Conservation (phyloP, 1,284 basidiomycete genomes). For the Cystobasidium slooffiae region DNA sequence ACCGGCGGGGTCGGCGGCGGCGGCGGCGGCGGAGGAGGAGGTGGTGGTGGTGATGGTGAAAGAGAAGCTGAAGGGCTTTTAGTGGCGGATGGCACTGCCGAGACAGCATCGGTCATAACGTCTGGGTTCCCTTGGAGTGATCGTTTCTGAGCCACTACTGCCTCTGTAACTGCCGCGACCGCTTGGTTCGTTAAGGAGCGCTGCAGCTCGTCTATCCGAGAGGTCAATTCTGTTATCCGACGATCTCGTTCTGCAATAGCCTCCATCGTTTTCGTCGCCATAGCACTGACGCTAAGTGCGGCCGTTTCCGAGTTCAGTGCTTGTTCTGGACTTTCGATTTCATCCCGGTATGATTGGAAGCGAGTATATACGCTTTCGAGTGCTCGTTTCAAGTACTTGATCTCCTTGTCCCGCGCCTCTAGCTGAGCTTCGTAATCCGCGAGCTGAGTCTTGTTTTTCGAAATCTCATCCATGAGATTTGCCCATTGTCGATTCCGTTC, state of each 20-base stretch:
- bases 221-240: constrained; percentile 65
- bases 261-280: constrained; percentile 73
- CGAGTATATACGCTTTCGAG: constrained; percentile 81
- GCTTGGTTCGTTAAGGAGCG: background rate
- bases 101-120: background rate
- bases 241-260: constrained; percentile 72
- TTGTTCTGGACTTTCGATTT: constrained; percentile 40
- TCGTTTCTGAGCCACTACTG: background rate
- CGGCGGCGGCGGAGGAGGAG: constrained; percentile 52
- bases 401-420: constrained; percentile 70
- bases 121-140: background rate
- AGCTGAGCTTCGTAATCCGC: constrained; percentile 64
- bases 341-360: constrained; percentile 64
- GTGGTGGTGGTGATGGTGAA: constrained; percentile 46
- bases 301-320: constrained; percentile 56
- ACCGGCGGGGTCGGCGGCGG: background rate
- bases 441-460: constrained; percentile 69
- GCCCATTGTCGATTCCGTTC: constrained; percentile 79
- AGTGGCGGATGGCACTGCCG: background rate
- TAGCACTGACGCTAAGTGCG: constrained; percentile 68
- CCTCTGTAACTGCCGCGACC: background rate
- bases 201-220: constrained; percentile 59
- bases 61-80: constrained; percentile 1
- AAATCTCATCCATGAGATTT: constrained; percentile 74
- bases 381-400: constrained; percentile 75